phyloP scores from a whole-genome alignment of 192 early-diverging fungal species.

The Backusella circina region DNA sequence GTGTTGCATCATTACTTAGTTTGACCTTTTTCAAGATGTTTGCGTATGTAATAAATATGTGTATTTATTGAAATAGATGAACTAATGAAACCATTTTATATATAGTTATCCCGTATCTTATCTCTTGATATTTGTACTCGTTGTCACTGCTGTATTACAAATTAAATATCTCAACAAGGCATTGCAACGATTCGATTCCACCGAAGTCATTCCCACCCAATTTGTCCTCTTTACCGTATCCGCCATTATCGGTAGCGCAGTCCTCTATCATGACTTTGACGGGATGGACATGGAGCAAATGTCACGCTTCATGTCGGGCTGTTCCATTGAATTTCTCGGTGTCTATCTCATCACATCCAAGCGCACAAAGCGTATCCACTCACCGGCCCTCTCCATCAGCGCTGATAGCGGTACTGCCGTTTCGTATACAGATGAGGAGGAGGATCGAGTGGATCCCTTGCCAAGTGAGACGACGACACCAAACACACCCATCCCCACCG shows the following conservation, averaged over 20 bases:
- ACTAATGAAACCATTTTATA: too few relatives aligned
- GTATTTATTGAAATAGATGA: too few relatives aligned
- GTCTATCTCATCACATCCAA: conserved; percentile 69
- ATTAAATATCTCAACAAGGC: conserved; percentile 66
- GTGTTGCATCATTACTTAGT: conserved; percentile 62
- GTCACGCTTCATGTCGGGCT: conserved; percentile 53
- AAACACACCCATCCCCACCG: background rate
- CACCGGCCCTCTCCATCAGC: background rate
- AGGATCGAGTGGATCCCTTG: background rate
- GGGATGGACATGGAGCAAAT: conserved; percentile 43
- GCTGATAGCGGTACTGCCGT: background rate
- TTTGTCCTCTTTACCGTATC: conserved; percentile 73
- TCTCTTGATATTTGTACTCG: conserved; percentile 51
- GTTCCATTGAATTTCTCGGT: conserved; percentile 58
- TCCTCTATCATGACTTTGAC: conserved; percentile 65
- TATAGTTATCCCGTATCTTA: conserved; percentile 59
- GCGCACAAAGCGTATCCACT: conserved; percentile 25
- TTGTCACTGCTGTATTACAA: conserved; percentile 61
- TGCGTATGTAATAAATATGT: conserved; percentile 19
- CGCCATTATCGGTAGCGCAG: conserved; percentile 64
- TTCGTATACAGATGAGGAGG: background rate
- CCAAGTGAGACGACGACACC: background rate
- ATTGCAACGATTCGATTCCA: conserved; percentile 61
- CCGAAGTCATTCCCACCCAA: conserved; percentile 74
- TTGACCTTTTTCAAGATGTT: conserved; percentile 62